A percentile compares a stretch with the other conserved stretches of the same genome.
These are phyloP conservation scores for Cryptococcus jaspeensis DNA, from an alignment of 1,284 basidiomycete species.

Conservation along the genomic window DNA sequence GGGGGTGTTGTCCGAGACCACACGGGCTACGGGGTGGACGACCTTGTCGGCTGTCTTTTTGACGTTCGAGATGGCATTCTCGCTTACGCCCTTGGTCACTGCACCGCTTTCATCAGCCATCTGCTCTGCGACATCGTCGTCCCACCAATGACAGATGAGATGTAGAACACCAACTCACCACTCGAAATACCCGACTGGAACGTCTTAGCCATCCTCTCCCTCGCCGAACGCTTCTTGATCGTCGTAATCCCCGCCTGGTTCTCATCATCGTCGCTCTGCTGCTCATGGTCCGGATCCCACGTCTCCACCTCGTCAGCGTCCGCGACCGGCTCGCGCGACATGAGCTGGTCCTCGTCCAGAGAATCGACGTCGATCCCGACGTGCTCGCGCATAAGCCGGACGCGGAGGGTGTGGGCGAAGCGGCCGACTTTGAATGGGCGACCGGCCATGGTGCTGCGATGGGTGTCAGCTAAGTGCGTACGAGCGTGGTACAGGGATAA, in stretches of 20 bases:
- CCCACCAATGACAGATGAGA: neutral
- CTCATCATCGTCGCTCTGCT: slow-evolving; percentile 53
- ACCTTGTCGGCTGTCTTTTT: slow-evolving; percentile 55
- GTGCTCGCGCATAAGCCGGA: slow-evolving; percentile 96
- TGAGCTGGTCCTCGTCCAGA: slow-evolving; percentile 72
- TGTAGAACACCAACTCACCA: slow-evolving; percentile 25
- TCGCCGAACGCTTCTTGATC: slow-evolving; percentile 42
- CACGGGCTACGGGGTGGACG: slow-evolving; percentile 49
- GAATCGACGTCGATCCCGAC: slow-evolving; percentile 92
- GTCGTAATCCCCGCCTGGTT: slow-evolving; percentile 43
- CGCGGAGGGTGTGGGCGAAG: slow-evolving; percentile 89
- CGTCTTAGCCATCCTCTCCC: slow-evolving; percentile 37
- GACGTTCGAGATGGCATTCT: slow-evolving; percentile 46
- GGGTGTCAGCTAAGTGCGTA: neutral
- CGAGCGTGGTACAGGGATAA: slow-evolving; percentile 4
- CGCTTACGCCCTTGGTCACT: slow-evolving; percentile 48
- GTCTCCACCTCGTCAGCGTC: slow-evolving; percentile 60
- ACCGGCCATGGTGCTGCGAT: slow-evolving; percentile 81
- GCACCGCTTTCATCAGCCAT: neutral
- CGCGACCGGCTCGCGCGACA: slow-evolving; percentile 60
- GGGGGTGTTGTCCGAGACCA: slow-evolving; percentile 15
- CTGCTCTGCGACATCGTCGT: no score
- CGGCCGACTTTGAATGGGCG: slow-evolving; percentile 92
- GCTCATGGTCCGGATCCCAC: slow-evolving; percentile 81
- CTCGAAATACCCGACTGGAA: slow-evolving; percentile 33